Conservation (phyloP, 805 yeast genomes). For the Pichia eremophila region DNA sequence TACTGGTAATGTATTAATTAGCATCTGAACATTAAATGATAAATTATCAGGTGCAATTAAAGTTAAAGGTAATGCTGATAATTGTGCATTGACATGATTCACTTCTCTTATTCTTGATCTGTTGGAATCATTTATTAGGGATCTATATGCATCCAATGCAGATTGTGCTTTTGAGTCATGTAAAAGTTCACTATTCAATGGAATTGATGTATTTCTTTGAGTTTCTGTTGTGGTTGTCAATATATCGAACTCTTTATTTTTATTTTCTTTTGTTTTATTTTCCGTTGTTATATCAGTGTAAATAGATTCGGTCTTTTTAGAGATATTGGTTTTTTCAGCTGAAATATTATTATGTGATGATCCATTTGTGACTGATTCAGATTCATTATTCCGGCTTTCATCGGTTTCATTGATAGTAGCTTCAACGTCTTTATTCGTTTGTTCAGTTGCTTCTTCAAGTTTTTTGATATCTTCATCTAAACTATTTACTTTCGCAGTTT, state of each 20-base stretch:
- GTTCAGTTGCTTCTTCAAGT: too few relatives aligned
- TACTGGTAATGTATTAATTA: constrained; percentile 62
- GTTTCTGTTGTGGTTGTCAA: constrained; percentile 12
- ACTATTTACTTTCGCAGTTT: too few relatives aligned
- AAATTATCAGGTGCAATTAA: constrained; percentile 46
- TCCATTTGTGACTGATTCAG: too few relatives aligned
- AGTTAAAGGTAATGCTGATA: constrained; percentile 52
- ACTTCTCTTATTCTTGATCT: constrained; percentile 12
- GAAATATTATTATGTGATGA: too few relatives aligned
- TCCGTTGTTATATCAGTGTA: neutral
- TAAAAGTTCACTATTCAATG: constrained; percentile 27
- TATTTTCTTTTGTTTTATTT: neutral
- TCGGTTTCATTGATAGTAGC: too few relatives aligned
- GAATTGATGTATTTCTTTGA: constrained; percentile 26
- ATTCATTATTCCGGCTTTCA: too few relatives aligned
- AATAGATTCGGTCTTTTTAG: too few relatives aligned
- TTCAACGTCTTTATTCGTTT: too few relatives aligned
- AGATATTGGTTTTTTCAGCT: neutral
- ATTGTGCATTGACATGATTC: constrained; percentile 34
- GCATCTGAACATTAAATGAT: constrained; percentile 54
- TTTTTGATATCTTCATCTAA: neutral
- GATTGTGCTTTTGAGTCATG: constrained; percentile 15
- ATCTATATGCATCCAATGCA: constrained; percentile 21
- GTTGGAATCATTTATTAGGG: constrained; percentile 15
- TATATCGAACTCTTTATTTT: neutral